Percentiles rank a stretch among this genome's conserved stretches.
phyloP scores from a whole-genome alignment of 2,329 filamentous ascomycete species.

The Claviceps spartinae region DNA sequence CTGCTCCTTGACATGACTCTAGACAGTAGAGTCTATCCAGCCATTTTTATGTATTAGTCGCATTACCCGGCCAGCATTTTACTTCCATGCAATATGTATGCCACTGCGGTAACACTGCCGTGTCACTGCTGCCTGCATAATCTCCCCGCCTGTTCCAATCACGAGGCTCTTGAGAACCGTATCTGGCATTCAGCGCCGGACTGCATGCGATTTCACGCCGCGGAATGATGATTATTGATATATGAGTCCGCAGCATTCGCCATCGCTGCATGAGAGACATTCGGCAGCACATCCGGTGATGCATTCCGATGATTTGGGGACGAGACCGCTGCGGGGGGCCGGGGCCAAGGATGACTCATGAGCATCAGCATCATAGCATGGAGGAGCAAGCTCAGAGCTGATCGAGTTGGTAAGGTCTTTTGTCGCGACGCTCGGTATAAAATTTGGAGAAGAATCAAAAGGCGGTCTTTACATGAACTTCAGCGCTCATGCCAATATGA shows the following conservation, averaged over 20 bases:
- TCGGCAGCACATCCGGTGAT: slow-evolving; percentile 7
- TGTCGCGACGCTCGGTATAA: too few relatives aligned
- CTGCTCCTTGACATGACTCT: slow-evolving; percentile 43
- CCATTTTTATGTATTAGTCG: slow-evolving; percentile 32
- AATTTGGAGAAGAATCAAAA: too few relatives aligned
- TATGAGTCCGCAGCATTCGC: slow-evolving; percentile 26
- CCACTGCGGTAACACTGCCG: not conserved
- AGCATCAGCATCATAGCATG: slow-evolving; percentile 7
- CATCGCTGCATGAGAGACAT: slow-evolving; percentile 21
- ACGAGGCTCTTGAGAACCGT: slow-evolving; percentile 30
- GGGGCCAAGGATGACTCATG: slow-evolving; percentile 3
- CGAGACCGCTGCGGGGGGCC: slow-evolving; percentile 5
- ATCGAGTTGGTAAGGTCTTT: too few relatives aligned
- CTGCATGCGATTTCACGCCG: slow-evolving; percentile 34
- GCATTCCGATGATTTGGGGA: slow-evolving; percentile 2
- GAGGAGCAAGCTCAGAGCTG: not conserved
- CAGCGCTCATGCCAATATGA: too few relatives aligned
- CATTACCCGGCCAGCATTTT: not conserved
- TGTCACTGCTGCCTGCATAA: not conserved
- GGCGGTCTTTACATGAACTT: too few relatives aligned
- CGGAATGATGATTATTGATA: slow-evolving; percentile 30
- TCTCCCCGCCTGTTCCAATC: slow-evolving; percentile 15
- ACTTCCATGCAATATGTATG: not conserved
- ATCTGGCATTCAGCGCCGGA: slow-evolving; percentile 27
- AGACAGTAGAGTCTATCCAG: slow-evolving; percentile 31